Base-by-base conservation (phyloP, 2,329 filamentous ascomycete genomes). In the Stemphylium beticola region DNA sequence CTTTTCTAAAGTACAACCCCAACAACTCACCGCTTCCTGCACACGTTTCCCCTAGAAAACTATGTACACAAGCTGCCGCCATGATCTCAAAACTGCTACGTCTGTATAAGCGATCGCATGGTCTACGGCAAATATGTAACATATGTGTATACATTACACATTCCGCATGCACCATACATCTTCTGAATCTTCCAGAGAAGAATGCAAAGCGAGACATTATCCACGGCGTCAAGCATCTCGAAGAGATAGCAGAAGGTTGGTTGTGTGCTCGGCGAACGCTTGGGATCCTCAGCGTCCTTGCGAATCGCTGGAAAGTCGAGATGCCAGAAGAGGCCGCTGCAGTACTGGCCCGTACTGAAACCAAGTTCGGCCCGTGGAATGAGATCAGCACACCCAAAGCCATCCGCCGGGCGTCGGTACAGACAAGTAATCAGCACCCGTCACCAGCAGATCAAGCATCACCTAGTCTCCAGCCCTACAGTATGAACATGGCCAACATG, bases 191-290 rank as follows among this genome's bases (percentile, higher is more conserved):
- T 1, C 93, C 93, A 0, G 93, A 97, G 65, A 96, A 95, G 77
- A 95, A 91, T 26, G 92, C 95, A 4, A 89, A 87, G 67, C 82
- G 93, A 65, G 93, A 98, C 74, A 91, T 99, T 37, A 89, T 91
- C 4, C 93, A 97, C 66, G 92, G 93, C 1, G 83, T 96, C 38
- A 93, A 91, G 68, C 91, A 96, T 60, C 84, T 98, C 1, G 93
- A 98, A 74, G 93, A 98, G 69, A 97, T 99, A 65, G 92, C 92
- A 0, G 93, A 97, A 73, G 89, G 92, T 66, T 99, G 95, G 95
- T 85, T 92, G 0, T 95, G 92, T 67, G 93, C 93, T 9, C 84
- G 93, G 48, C 85, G 93, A 11, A 93, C 93, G 0, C 81, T 98
- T 6, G 86, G 87, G 55, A 96, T 98, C 42, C 81, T 99, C 38